Percentiles rank a stretch among this genome's conserved stretches.
These are phyloP conservation scores for Anthostomella pinea DNA, from an alignment of 2,329 filamentous ascomycete species.

Conservation along the genomic window DNA sequence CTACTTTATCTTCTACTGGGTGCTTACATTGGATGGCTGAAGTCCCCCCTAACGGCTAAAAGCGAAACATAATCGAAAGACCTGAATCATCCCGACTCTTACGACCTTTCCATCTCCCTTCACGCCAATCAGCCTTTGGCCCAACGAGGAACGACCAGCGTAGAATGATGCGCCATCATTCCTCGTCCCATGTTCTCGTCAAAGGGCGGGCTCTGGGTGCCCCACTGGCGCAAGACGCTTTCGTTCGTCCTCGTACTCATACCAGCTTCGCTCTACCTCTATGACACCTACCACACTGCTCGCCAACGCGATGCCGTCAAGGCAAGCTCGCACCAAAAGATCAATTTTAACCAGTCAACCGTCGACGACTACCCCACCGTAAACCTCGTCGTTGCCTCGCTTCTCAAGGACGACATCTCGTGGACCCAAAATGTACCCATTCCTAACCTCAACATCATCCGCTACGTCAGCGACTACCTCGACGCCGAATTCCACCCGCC, in stretches of 20 bases:
- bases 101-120: background rate
- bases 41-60: too few relatives aligned
- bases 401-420: slow-evolving; percentile 27
- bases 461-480: slow-evolving; percentile 51
- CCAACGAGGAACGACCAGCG: slow-evolving; percentile 4
- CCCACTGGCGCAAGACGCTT: slow-evolving; percentile 13
- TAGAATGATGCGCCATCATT: slow-evolving; percentile 15
- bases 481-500: slow-evolving; percentile 46
- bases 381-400: slow-evolving; percentile 30
- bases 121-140: slow-evolving; percentile 4
- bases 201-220: slow-evolving; percentile 15
- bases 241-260: slow-evolving; percentile 11
- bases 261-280: slow-evolving; percentile 8
- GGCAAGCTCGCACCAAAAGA: slow-evolving; percentile 6
- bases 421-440: slow-evolving; percentile 30
- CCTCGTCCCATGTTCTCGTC: slow-evolving; percentile 12
- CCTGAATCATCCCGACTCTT: slow-evolving; percentile 1
- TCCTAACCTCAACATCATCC: slow-evolving; percentile 34
- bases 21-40: too few relatives aligned
- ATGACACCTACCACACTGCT: slow-evolving; percentile 7
- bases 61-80: too few relatives aligned
- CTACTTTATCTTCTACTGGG: too few relatives aligned
- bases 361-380: slow-evolving; percentile 21
- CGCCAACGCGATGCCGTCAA: slow-evolving; percentile 5
- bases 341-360: slow-evolving; percentile 13